phyloP scores from a whole-genome alignment of 2,329 filamentous ascomycete species.

The Cladophialophora yegresii region DNA sequence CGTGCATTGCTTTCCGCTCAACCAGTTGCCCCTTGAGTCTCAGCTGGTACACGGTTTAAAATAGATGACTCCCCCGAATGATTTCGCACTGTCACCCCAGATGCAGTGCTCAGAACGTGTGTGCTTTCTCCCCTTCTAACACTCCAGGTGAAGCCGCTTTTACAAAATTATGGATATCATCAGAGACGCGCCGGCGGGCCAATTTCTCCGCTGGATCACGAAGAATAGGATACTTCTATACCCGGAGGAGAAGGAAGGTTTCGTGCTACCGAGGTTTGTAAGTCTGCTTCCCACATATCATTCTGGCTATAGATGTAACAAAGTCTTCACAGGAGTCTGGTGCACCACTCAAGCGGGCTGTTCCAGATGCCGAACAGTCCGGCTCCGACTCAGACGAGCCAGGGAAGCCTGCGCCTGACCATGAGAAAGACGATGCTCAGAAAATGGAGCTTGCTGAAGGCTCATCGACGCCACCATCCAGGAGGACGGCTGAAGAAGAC shows the following conservation, averaged over 20 bases:
- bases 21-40: not conserved
- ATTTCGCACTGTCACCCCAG: not conserved
- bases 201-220: constrained; percentile 48
- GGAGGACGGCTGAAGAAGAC: not conserved
- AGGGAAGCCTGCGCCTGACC: not conserved
- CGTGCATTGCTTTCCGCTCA: not conserved
- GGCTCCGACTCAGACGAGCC: not conserved
- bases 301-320: not conserved
- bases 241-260: constrained; percentile 45
- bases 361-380: not conserved
- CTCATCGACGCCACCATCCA: not conserved
- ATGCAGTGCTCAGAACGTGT: not conserved
- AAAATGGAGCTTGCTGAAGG: not conserved
- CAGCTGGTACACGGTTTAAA: not conserved
- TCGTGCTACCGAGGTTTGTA: constrained; percentile 35
- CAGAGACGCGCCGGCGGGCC: constrained; percentile 51
- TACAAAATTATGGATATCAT: constrained; percentile 33
- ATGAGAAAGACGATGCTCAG: not conserved
- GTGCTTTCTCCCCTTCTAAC: not conserved
- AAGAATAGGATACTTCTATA: constrained; percentile 48
- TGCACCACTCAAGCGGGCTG: not conserved
- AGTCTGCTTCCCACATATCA: not conserved
- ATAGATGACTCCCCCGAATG: not conserved
- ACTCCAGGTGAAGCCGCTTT: not conserved
- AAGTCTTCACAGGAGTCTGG: not conserved